phyloP scores from a whole-genome alignment of 106 monocot species.

The Chionographis japonica region DNA sequence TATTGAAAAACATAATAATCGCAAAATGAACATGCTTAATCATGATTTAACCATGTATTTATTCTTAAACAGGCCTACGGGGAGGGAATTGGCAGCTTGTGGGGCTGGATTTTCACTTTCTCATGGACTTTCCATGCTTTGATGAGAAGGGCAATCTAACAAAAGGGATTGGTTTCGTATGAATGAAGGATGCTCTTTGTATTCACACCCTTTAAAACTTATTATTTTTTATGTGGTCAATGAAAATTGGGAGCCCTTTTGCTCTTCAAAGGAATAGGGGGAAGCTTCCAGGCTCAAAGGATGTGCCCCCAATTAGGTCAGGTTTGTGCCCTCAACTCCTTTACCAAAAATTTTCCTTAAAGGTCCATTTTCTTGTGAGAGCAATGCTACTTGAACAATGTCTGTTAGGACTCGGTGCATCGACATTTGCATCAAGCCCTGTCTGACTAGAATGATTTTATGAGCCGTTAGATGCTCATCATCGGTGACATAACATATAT shows the following conservation, averaged over 20 bases:
- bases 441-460: too few relatives aligned
- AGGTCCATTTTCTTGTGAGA: too few relatives aligned
- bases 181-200: background rate
- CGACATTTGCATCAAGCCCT: too few relatives aligned
- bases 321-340: slow-evolving; percentile 11
- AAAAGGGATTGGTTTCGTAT: slow-evolving; percentile 3
- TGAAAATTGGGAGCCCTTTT: slow-evolving; percentile 7
- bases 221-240: slow-evolving; percentile 19
- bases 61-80: slow-evolving; percentile 21
- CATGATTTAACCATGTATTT: background rate
- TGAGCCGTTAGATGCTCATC: too few relatives aligned
- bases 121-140: slow-evolving; percentile 30
- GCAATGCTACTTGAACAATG: too few relatives aligned
- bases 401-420: too few relatives aligned
- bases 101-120: slow-evolving; percentile 30
- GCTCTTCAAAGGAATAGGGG: background rate
- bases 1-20: too few relatives aligned
- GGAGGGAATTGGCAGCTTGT: slow-evolving; percentile 22
- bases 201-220: background rate
- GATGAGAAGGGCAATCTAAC: slow-evolving; percentile 8
- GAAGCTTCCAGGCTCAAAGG: slow-evolving; percentile 22
- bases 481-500: too few relatives aligned
- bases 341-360: background rate
- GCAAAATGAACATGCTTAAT: background rate
- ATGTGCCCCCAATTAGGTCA: slow-evolving; percentile 8